These are phyloP conservation scores for Penicillium glabrum DNA, from an alignment of 2,329 filamentous ascomycete species.

Conservation along the genomic window DNA sequence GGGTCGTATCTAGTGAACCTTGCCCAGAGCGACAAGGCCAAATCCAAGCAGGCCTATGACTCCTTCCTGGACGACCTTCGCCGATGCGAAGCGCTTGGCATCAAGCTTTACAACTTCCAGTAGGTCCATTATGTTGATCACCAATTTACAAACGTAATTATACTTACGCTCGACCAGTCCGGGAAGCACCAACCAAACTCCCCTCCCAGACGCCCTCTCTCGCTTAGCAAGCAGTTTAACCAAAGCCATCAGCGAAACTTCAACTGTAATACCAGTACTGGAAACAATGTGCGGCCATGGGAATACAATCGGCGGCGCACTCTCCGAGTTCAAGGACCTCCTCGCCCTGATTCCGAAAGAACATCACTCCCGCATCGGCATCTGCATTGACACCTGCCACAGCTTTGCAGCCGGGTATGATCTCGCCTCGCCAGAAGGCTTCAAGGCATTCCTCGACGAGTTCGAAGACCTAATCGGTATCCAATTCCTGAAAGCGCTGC, in stretches of 20 bases:
- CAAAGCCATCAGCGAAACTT: conserved; percentile 73
- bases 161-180: conserved; percentile 49
- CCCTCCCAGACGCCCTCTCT: conserved; percentile 67
- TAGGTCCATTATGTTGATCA: conserved; percentile 23
- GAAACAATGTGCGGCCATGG: conserved; percentile 95
- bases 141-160: neutral
- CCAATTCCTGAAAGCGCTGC: conserved; percentile 78
- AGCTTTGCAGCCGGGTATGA: conserved; percentile 94
- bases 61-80: conserved; percentile 85
- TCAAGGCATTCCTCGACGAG: conserved; percentile 68
- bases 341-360: conserved; percentile 69
- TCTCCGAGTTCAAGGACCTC: conserved; percentile 83
- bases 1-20: conserved; percentile 97
- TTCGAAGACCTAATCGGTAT: conserved; percentile 79
- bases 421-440: conserved; percentile 71
- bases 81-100: conserved; percentile 82
- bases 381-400: conserved; percentile 97
- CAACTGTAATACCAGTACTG: conserved; percentile 75
- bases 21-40: conserved; percentile 75
- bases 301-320: conserved; percentile 81
- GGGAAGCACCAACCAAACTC: conserved; percentile 71
- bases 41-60: conserved; percentile 81
- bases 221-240: conserved; percentile 84
- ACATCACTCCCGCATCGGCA: conserved; percentile 80
- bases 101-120: conserved; percentile 96